A percentile compares a stretch with the other conserved stretches of the same genome.
Conservation (phyloP, 441 rosid species). For the Lepidium campestre region DNA sequence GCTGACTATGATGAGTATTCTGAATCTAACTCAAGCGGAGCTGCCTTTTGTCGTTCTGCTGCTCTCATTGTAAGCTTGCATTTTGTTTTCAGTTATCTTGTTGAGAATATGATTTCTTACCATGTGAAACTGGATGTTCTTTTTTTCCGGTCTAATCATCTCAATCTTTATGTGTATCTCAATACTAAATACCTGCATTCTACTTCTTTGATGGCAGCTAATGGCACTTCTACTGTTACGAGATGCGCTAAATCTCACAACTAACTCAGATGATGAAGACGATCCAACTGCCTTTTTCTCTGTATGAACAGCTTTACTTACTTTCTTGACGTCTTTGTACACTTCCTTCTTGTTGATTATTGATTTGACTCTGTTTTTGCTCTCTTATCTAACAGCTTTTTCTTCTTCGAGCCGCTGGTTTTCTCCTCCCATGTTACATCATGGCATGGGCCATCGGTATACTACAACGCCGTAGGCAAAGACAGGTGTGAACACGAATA, state of each 20-base stretch:
- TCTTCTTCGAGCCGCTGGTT: conserved; percentile 87
- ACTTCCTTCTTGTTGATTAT: neutral
- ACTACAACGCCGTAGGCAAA: conserved; percentile 86
- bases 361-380: neutral
- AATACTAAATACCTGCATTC: neutral
- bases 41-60: conserved; percentile 76
- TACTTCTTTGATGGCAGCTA: conserved; percentile 34
- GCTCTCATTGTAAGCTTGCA: conserved; percentile 51
- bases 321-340: neutral
- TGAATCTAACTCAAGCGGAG: conserved; percentile 62
- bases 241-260: conserved; percentile 58
- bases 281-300: conserved; percentile 62
- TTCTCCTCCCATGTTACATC: conserved; percentile 92
- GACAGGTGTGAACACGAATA: conserved; percentile 50
- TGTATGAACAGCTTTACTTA: conserved; percentile 33
- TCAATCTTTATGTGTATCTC: neutral
- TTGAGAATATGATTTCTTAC: neutral
- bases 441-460: conserved; percentile 99
- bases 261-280: conserved; percentile 52
- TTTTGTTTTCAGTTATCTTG: neutral
- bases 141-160: neutral
- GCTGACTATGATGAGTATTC: conserved; percentile 69
- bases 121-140: neutral
- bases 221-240: conserved; percentile 75
- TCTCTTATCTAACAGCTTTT: conserved; percentile 43